Percentiles rank a stretch among this genome's conserved stretches.
Conservation (phyloP, 2,329 filamentous ascomycete genomes). For the Hypoxylon sp. region DNA sequence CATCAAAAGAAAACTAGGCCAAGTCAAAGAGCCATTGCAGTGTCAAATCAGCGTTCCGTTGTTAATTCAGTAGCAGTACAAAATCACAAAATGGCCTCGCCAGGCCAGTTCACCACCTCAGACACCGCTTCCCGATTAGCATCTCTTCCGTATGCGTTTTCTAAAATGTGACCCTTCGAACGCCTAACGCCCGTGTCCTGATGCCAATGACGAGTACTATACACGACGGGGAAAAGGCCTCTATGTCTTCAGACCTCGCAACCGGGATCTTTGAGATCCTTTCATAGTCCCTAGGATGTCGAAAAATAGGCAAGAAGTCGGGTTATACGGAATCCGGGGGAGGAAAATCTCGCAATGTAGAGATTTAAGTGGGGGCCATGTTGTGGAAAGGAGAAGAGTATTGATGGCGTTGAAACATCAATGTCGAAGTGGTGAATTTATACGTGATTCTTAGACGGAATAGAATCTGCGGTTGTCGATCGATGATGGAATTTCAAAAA, state of each 20-base stretch:
- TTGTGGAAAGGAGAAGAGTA: neutral
- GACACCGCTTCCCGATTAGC: neutral
- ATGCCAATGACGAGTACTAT: constrained; percentile 23
- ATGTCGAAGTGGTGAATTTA: neutral
- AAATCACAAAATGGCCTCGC: neutral
- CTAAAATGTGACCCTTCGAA: neutral
- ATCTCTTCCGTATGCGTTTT: neutral
- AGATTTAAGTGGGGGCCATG: neutral
- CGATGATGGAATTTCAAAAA: neutral
- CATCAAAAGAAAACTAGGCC: neutral
- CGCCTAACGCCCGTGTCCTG: neutral
- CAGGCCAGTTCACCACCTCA: neutral
- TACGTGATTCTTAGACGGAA: neutral
- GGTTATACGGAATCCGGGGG: neutral
- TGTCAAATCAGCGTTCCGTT: neutral
- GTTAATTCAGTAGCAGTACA: neutral
- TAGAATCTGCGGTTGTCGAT: neutral
- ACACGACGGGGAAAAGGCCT: constrained; percentile 19
- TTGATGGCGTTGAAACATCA: constrained; percentile 9
- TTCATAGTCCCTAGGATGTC: neutral
- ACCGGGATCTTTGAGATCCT: constrained; percentile 10
- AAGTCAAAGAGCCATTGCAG: neutral
- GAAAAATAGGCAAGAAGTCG: neutral
- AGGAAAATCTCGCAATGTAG: neutral
- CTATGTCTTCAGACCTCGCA: constrained; percentile 16